Evolutionary conservation across 2,329 filamentous ascomycete species (phyloP).

Genomic region (Cladophialophora carrionii): DNA sequence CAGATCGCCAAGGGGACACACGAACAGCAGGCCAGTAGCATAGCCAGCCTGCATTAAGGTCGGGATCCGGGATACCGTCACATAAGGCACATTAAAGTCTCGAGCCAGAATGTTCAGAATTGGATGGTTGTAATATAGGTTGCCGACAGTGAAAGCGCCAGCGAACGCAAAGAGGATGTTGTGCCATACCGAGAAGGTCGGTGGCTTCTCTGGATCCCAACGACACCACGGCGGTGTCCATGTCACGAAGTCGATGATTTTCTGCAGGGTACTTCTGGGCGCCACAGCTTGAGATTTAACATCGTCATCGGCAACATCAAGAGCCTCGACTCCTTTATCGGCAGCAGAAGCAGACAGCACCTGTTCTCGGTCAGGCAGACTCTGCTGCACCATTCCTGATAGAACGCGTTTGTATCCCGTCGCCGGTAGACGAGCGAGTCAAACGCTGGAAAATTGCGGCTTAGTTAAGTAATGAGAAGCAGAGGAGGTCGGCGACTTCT

Average conservation of each 20-base stretch:
- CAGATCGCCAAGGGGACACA: slow-evolving; percentile 75
- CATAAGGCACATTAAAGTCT: slow-evolving; percentile 71
- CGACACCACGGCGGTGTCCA: slow-evolving; percentile 70
- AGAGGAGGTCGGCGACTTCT: slow-evolving; percentile 8
- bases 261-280: slow-evolving; percentile 9
- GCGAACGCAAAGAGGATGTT: slow-evolving; percentile 57
- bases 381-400: slow-evolving; percentile 28
- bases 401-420: neutral
- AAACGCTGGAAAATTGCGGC: neutral
- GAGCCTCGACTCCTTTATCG: slow-evolving; percentile 10
- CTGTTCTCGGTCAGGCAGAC: slow-evolving; percentile 8
- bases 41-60: slow-evolving; percentile 81
- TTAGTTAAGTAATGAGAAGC: neutral
- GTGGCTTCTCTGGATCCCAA: slow-evolving; percentile 68
- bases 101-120: slow-evolving; percentile 74
- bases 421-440: slow-evolving; percentile 5
- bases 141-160: slow-evolving; percentile 71
- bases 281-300: slow-evolving; percentile 10
- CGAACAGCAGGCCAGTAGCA: slow-evolving; percentile 70
- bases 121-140: slow-evolving; percentile 70
- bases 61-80: slow-evolving; percentile 68
- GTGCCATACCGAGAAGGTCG: slow-evolving; percentile 67
- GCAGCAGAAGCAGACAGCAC: slow-evolving; percentile 12
- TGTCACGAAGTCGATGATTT: slow-evolving; percentile 19
- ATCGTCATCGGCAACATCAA: slow-evolving; percentile 20